A percentile compares a stretch with the other conserved stretches of the same genome.
Conservation (phyloP, 1,284 basidiomycete genomes). For the Mycena citricolor region DNA sequence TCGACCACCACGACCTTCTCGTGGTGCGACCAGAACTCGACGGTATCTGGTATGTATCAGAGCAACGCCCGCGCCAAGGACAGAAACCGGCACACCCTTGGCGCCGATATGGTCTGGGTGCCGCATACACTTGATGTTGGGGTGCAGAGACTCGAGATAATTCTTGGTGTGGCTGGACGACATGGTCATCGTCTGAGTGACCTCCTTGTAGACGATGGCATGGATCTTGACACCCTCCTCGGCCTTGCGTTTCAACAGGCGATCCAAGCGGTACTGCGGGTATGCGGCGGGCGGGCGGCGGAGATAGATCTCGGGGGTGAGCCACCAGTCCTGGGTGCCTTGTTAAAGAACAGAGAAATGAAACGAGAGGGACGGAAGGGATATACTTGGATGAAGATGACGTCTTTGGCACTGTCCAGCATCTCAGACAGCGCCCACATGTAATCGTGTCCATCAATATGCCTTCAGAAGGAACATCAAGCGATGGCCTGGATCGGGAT, state of each 20-base stretch:
- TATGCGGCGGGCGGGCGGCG: constrained; percentile 84
- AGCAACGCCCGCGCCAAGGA: too few species aligned
- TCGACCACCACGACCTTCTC: constrained; percentile 87
- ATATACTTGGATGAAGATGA: constrained; percentile 74
- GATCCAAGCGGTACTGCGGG: constrained; percentile 85
- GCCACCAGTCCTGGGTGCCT: constrained; percentile 81
- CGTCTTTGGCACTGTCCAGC: constrained; percentile 73
- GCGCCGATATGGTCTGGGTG: constrained; percentile 89
- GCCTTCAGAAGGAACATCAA: constrained; percentile 44
- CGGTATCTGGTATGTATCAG: constrained; percentile 48
- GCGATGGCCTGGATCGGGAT: not conserved
- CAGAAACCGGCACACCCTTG: constrained; percentile 47
- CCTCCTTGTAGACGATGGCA: constrained; percentile 89
- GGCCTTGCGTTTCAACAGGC: constrained; percentile 83
- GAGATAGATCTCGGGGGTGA: constrained; percentile 89
- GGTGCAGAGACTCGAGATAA: constrained; percentile 76
- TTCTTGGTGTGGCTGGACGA: constrained; percentile 83
- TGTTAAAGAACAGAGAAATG: not conserved
- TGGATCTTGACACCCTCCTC: constrained; percentile 88
- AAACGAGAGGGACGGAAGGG: too few species aligned
- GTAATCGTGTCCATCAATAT: constrained; percentile 90
- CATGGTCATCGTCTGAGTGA: constrained; percentile 88
- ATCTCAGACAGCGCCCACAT: constrained; percentile 92
- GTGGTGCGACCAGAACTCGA: constrained; percentile 85
- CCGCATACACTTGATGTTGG: constrained; percentile 84